Conservation (phyloP, 2,329 filamentous ascomycete genomes). For the Dichotomopilus funicola region DNA sequence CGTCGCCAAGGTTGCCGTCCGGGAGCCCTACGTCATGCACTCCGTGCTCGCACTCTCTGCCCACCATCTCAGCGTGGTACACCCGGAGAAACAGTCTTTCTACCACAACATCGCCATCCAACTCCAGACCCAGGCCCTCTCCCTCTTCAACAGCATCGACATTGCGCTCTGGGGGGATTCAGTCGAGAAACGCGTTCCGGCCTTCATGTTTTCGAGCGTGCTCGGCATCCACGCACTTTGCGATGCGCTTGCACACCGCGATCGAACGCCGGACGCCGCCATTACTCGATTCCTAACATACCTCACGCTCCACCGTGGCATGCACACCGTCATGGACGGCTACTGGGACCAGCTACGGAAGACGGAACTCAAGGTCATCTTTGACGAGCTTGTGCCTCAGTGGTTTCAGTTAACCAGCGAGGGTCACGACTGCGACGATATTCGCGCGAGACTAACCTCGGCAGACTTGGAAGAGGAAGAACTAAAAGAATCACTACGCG, state of each 20-base stretch:
- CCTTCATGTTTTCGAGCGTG: slow-evolving; percentile 40
- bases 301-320: slow-evolving; percentile 37
- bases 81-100: slow-evolving; percentile 17
- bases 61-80: slow-evolving; percentile 30
- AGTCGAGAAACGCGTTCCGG: slow-evolving; percentile 32
- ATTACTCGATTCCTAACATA: slow-evolving; percentile 38
- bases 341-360: slow-evolving; percentile 32
- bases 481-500: slow-evolving; percentile 18
- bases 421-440: slow-evolving; percentile 26
- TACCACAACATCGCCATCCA: slow-evolving; percentile 37
- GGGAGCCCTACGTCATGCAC: slow-evolving; percentile 34
- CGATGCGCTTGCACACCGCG: slow-evolving; percentile 37
- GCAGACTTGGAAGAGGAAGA: slow-evolving; percentile 14
- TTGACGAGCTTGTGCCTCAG: slow-evolving; percentile 27
- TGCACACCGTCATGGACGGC: slow-evolving; percentile 32
- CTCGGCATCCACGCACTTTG: slow-evolving; percentile 43
- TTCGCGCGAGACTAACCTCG: slow-evolving; percentile 20
- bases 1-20: slow-evolving; percentile 19
- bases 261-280: slow-evolving; percentile 35
- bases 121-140: slow-evolving; percentile 39
- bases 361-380: slow-evolving; percentile 30
- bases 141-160: slow-evolving; percentile 31
- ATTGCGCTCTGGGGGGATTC: slow-evolving; percentile 16
- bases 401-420: slow-evolving; percentile 11
- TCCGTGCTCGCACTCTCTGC: slow-evolving; percentile 33